Conservation (phyloP, 495 filamentous ascomycete genomes). For the Penicillium ochrochloron region DNA sequence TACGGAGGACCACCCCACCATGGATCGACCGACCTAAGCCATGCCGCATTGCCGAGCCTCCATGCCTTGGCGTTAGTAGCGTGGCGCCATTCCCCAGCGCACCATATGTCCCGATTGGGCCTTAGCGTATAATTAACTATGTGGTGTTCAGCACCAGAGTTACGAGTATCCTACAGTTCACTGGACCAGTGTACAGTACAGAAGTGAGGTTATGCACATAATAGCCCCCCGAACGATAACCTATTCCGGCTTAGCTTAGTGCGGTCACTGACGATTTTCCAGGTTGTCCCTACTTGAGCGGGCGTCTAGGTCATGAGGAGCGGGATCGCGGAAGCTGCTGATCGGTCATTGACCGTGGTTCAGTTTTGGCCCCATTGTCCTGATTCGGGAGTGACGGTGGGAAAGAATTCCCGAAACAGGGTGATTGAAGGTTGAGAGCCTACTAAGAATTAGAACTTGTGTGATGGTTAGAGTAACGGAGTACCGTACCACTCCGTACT, state of each 20-base stretch:
- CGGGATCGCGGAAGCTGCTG: background rate
- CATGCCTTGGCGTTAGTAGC: constrained; percentile 1
- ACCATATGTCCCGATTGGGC: background rate
- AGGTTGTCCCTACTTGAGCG: background rate
- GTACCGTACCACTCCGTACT: background rate
- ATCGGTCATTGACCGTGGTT: background rate
- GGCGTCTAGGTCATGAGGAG: background rate
- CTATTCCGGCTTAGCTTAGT: background rate
- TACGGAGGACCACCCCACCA: background rate
- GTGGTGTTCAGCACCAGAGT: background rate
- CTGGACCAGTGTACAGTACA: background rate
- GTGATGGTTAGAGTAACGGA: too few species aligned
- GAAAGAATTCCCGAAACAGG: too few species aligned
- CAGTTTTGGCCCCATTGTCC: background rate
- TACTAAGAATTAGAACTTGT: too few species aligned
- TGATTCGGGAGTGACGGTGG: background rate
- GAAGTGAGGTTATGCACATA: background rate
- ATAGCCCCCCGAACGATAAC: background rate
- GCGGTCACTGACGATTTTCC: background rate
- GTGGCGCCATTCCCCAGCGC: background rate
- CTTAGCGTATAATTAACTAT: background rate
- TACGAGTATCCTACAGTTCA: too few species aligned
- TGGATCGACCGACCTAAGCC: background rate
- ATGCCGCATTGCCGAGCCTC: background rate
- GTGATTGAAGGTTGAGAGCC: too few species aligned